Evolutionary conservation across 2,329 filamentous ascomycete genomes (phyloP).

Genomic region (Monascus ruber): DNA sequence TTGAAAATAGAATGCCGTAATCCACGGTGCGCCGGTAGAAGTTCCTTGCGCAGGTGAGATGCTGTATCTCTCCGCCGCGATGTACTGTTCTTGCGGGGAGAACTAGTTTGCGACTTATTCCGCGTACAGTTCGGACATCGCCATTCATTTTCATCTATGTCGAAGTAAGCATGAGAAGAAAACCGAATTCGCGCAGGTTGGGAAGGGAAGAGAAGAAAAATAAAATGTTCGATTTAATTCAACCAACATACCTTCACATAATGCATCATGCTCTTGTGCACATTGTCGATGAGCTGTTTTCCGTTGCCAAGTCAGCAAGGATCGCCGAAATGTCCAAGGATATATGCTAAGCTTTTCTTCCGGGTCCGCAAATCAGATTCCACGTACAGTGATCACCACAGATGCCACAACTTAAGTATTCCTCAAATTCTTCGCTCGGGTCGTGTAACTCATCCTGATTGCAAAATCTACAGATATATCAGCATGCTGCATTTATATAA

Average conservation of each 20-base stretch:
- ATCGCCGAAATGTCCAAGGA: slow-evolving; percentile 11
- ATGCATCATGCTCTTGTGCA: slow-evolving; percentile 58
- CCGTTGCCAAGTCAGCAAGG: slow-evolving; percentile 32
- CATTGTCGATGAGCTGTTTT: slow-evolving; percentile 78
- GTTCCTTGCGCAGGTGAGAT: slow-evolving; percentile 56
- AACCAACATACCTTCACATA: slow-evolving; percentile 33
- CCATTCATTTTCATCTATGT: slow-evolving; percentile 47
- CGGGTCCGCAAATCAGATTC: slow-evolving; percentile 9
- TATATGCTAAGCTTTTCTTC: slow-evolving; percentile 15
- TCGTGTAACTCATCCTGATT: slow-evolving; percentile 72
- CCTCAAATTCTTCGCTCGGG: slow-evolving; percentile 68
- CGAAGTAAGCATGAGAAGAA: not conserved
- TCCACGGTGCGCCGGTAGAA: slow-evolving; percentile 52
- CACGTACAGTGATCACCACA: slow-evolving; percentile 76
- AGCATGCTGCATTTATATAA: slow-evolving; percentile 10
- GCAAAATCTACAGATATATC: slow-evolving; percentile 55
- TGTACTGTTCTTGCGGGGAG: slow-evolving; percentile 9
- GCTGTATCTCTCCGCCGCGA: slow-evolving; percentile 41
- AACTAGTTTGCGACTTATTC: slow-evolving; percentile 25
- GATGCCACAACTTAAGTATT: slow-evolving; percentile 61
- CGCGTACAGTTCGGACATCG: slow-evolving; percentile 48
- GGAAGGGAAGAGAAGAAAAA: too few species aligned
- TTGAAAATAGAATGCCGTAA: slow-evolving; percentile 59
- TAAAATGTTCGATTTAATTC: too few species aligned
- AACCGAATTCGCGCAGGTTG: slow-evolving; percentile 8